Evolutionary conservation across 1,139 yeast species (phyloP).

Genomic region (Zygosaccharomyces pseudobailii): DNA sequence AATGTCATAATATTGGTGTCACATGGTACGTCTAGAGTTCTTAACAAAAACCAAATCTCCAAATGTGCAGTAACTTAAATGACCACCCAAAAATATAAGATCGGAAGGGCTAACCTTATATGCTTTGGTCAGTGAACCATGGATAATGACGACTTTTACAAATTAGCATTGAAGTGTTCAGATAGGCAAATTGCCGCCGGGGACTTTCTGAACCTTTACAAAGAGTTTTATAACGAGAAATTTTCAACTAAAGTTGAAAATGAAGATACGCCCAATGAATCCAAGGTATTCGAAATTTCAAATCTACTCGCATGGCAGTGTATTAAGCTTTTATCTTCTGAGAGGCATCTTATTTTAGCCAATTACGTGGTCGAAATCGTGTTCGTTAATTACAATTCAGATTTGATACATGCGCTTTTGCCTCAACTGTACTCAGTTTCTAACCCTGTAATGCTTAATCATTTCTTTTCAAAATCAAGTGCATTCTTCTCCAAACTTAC

Average conservation of each 20-base stretch:
- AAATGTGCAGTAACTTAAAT: neutral
- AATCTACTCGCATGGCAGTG: slow-evolving; percentile 20
- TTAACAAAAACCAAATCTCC: neutral
- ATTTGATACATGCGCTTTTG: slow-evolving; percentile 22
- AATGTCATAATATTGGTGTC: neutral
- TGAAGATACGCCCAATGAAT: slow-evolving; percentile 18
- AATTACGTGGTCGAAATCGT: slow-evolving; percentile 31
- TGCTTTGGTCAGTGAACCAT: slow-evolving; percentile 5
- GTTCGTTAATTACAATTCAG: slow-evolving; percentile 30
- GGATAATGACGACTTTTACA: slow-evolving; percentile 23
- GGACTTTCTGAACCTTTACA: slow-evolving; percentile 31
- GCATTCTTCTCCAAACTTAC: slow-evolving; percentile 24
- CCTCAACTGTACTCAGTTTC: slow-evolving; percentile 23
- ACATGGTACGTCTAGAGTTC: neutral
- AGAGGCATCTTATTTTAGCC: slow-evolving; percentile 22
- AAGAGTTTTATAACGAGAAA: slow-evolving; percentile 32
- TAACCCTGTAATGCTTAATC: slow-evolving; percentile 19
- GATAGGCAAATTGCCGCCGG: slow-evolving; percentile 25
- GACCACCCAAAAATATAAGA: neutral
- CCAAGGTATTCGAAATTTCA: slow-evolving; percentile 14
- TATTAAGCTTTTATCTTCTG: slow-evolving; percentile 21
- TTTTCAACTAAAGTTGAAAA: slow-evolving; percentile 20
- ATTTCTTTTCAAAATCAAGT: slow-evolving; percentile 28
- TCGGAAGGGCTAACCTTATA: neutral
- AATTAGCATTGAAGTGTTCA: slow-evolving; percentile 28